Conservation (phyloP, 169 alveolate genomes). For the Plasmodium ovale region DNA sequence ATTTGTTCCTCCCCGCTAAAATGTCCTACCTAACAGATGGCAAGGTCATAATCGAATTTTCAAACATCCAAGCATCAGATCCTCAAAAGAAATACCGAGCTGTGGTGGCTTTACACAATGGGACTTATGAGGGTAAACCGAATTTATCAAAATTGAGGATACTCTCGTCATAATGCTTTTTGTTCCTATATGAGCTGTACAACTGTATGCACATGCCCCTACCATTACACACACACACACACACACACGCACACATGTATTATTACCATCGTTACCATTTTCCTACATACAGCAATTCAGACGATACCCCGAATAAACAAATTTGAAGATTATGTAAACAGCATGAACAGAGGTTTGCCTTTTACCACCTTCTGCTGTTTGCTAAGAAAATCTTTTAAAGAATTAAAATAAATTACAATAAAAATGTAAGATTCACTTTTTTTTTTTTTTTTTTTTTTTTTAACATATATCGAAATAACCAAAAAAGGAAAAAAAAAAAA, state of each 20-base stretch:
- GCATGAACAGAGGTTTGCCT: slow-evolving; percentile 63
- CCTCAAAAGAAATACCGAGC: slow-evolving; percentile 73
- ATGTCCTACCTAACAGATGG: slow-evolving; percentile 23
- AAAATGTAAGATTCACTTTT: neutral
- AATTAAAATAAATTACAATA: slow-evolving; percentile 19
- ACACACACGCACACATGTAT: neutral
- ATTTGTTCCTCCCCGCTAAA: neutral
- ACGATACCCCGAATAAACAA: slow-evolving; percentile 40
- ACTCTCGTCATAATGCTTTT: too few species aligned
- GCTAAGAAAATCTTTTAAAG: slow-evolving; percentile 66
- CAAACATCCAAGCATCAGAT: slow-evolving; percentile 51
- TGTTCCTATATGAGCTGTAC: neutral
- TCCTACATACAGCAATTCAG: slow-evolving; percentile 32
- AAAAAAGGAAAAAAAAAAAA: too few species aligned
- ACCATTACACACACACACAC: neutral
- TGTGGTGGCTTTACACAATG: slow-evolving; percentile 37
- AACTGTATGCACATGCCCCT: neutral
- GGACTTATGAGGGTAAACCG: slow-evolving; percentile 49
- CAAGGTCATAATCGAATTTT: slow-evolving; percentile 55
- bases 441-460: neutral
- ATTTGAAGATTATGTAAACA: slow-evolving; percentile 47
- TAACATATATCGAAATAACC: too few species aligned
- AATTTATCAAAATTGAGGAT: neutral
- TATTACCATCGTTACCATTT: neutral
- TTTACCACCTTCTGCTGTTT: slow-evolving; percentile 69